A percentile compares a stretch with the other conserved stretches of the same genome.
Evolutionary conservation across 129 eudicot species (phyloP).

Genomic region (Saposhnikovia divaricata): DNA sequence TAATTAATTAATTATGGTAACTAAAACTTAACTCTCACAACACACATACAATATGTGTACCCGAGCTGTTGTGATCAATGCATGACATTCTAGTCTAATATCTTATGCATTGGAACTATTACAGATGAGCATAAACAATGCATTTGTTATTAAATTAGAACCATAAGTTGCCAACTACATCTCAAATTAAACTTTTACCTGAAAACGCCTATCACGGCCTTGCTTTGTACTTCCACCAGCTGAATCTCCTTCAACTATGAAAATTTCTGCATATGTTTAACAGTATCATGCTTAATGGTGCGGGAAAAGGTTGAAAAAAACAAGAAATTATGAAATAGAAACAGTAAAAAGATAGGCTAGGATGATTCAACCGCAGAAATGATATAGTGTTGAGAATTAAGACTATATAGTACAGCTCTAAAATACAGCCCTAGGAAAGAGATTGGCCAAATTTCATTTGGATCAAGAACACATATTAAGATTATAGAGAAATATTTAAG

Average conservation of each 20-base stretch:
- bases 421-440: not conserved
- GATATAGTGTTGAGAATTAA: not conserved
- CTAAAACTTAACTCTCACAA: not conserved
- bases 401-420: not conserved
- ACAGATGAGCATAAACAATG: not conserved
- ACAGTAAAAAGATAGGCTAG: not conserved
- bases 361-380: not conserved
- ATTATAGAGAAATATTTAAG: not conserved
- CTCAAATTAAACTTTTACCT: slow-evolving; percentile 31
- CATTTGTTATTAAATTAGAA: not conserved
- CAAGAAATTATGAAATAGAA: not conserved
- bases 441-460: not conserved
- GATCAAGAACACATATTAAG: not conserved
- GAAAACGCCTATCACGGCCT: slow-evolving; percentile 95
- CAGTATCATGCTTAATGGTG: not conserved
- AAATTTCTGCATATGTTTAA: slow-evolving; percentile 55
- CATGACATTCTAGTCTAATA: not conserved
- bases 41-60: not conserved
- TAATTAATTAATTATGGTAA: not conserved
- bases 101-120: no score
- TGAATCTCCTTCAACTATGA: slow-evolving; percentile 98
- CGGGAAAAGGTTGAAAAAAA: not conserved
- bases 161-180: not conserved
- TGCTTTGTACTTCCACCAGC: slow-evolving; percentile 99
- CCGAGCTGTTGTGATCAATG: not conserved